Evolutionary conservation across 1,284 basidiomycete genomes (phyloP).

Genomic region (Farysia itapuensis): DNA sequence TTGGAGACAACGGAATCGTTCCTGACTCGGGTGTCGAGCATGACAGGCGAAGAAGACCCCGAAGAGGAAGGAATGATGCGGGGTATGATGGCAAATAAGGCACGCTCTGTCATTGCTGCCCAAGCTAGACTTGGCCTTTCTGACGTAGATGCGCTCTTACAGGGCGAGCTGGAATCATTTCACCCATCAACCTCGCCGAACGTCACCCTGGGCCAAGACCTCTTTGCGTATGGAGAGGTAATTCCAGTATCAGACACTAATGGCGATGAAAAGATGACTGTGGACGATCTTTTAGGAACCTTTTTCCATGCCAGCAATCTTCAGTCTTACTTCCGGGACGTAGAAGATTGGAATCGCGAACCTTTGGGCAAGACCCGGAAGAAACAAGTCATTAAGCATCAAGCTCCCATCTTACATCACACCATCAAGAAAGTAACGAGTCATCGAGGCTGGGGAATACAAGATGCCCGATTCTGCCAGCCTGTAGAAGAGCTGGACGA

Average conservation of each 20-base stretch:
- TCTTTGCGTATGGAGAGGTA: not conserved
- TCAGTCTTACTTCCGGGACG: slow-evolving; percentile 4
- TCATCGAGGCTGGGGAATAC: slow-evolving; percentile 21
- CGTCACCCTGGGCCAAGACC: not conserved
- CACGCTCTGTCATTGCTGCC: not conserved
- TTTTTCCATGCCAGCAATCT: slow-evolving; percentile 27
- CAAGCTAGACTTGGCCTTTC: not conserved
- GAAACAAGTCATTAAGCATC: slow-evolving; percentile 23
- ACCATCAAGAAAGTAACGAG: slow-evolving; percentile 22
- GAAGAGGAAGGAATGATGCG: not conserved
- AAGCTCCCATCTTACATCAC: slow-evolving; percentile 18
- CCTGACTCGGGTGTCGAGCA: not conserved
- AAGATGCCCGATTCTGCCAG: slow-evolving; percentile 14
- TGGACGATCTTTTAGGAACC: slow-evolving; percentile 17
- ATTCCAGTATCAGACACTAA: slow-evolving; percentile 1
- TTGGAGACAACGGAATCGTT: no score
- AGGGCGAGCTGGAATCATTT: not conserved
- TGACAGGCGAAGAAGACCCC: not conserved
- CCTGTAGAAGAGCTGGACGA: slow-evolving; percentile 1
- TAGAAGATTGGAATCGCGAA: slow-evolving; percentile 1
- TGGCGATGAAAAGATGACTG: slow-evolving; percentile 5
- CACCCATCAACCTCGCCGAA: not conserved
- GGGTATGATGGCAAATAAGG: not conserved
- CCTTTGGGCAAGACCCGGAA: slow-evolving; percentile 9
- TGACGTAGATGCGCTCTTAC: not conserved